Evolutionary conservation across 129 eudicot genomes (phyloP), one percentile per base, ranked within the genome.

Genomic region (Ambrosia artemisiifolia): DNA sequence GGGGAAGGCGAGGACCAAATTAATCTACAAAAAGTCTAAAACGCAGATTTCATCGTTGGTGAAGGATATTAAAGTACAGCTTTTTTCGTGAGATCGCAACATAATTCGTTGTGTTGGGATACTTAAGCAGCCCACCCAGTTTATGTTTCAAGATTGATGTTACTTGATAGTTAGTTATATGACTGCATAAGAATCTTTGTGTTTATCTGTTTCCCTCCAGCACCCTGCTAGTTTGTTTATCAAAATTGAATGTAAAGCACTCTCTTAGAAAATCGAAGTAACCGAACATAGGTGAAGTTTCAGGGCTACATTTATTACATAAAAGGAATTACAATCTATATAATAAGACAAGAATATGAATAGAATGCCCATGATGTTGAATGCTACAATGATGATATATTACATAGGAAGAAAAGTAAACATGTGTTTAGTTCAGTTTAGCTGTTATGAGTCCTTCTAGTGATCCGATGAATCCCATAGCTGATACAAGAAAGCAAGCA

Each of bases 381-480:
- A 66, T 67, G 74, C 59, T 66, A 75, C 60, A 54, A 7, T 67
- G 47, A n/a, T 66, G 61, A 32, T 67, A 55, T 40, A 53, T 24
- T 69, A 43, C 44, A 33, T 24, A 77, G 20, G 18, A 63, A 33
- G 47, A 35, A 18, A 19, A 60, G 1, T 18, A 60, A 60, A 69
- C 43, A 67, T 13, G 64, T 70, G 59, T 68, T 75, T 67, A 85
- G 64, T 84, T 53, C 53, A 83, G 73, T 62, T 43, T 83, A 10
- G 91, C 91, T 2, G 42, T 10, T 13, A 88, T 33, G 5, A 88
- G 78, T 54, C 88, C 86, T 73, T 79, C 65, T 12, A 85, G 30
- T 11, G 95, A 88, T 32, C 95, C 95, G 44, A 83, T 69, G 14
- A 88, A 81, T 40, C 83, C 95, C 66, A 81, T 72, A 7, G 79